Evolutionary conservation across 768 basidiomycete species (phyloP), one percentile per base, ranked within the genome.

Genomic region (Trametes sanguinea): DNA sequence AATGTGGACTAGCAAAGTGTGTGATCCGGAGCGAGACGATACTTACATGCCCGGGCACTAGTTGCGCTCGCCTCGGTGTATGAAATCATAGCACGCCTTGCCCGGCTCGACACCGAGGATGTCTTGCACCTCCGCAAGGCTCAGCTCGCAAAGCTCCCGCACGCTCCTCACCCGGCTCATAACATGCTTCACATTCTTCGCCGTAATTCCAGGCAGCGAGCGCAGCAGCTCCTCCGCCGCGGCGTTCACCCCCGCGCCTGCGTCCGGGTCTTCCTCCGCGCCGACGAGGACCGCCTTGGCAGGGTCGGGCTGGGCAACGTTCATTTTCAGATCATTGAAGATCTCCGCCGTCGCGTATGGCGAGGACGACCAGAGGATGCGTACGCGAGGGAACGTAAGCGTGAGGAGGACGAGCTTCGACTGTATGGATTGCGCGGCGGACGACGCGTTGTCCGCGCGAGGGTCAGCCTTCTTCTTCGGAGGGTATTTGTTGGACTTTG

Each of bases 301-400:
- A 8, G 87, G 83, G 63, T 96, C 90, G 0, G 97, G 97, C 71
- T 99, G 94, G 0, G 84, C 75, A 48, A 84, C 83, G 67, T 89
- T 87, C 35, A 76, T 63, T 70, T 99, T 99, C 37, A 99, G 86
- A 70, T 98, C 97, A 50, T 84, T 85, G 79, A 98, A 95, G 58
- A 98, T 94, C 60, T 94, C 89, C 0, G 93, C 83, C 0, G 94
- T 95, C 17, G 91, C 90, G 69, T 94, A 92, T 0, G 97, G 93
- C 0, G 95, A 98, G 1, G 95, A 95, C 0, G 95, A 95, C 97
- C 97, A 98, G 72, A 99, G 92, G 70, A 98, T 91, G 46, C 94
- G 87, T 2, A 99, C 77, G 13, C 92, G 88, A 0, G 95, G 97
- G 72, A 98, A 98, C 6, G 90, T 81, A 30, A 98, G 83, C 0